phyloP scores from a whole-genome alignment of 768 basidiomycete genomes.

The Rubroboletus pulcherrimus region DNA sequence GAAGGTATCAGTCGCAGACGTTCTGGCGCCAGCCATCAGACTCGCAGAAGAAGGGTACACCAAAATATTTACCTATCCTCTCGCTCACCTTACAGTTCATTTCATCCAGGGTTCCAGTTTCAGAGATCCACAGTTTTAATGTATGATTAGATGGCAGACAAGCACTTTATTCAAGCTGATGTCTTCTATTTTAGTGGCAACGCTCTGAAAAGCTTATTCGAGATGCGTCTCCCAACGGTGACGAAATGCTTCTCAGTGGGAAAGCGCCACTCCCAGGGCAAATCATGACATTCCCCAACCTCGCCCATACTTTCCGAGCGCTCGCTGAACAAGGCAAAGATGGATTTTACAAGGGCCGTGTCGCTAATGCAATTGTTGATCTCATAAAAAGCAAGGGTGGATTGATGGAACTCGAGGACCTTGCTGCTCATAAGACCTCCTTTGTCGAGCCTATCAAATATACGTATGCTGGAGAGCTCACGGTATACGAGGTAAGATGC shows the following conservation, averaged over 20 bases:
- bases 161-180: neutral
- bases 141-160: constrained; percentile 35
- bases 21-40: constrained; percentile 85
- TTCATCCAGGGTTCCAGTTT: constrained; percentile 68
- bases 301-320: constrained; percentile 80
- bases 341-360: constrained; percentile 90
- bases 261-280: constrained; percentile 84
- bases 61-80: neutral
- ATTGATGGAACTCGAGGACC: constrained; percentile 90
- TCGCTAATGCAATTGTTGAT: constrained; percentile 87
- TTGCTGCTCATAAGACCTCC: constrained; percentile 74
- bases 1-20: constrained; percentile 53
- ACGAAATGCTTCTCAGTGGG: constrained; percentile 84
- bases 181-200: constrained; percentile 38
- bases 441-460: constrained; percentile 91
- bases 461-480: constrained; percentile 80
- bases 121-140: constrained; percentile 67
- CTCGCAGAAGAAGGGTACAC: constrained; percentile 86
- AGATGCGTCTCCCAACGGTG: constrained; percentile 78
- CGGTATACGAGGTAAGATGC: constrained; percentile 78
- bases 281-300: constrained; percentile 72
- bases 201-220: constrained; percentile 62
- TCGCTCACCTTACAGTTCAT: neutral
- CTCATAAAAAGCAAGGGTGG: constrained; percentile 85
- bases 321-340: constrained; percentile 80